These are phyloP conservation scores for Steccherinum ochraceum DNA, from an alignment of 768 basidiomycete species.

Conservation along the genomic window DNA sequence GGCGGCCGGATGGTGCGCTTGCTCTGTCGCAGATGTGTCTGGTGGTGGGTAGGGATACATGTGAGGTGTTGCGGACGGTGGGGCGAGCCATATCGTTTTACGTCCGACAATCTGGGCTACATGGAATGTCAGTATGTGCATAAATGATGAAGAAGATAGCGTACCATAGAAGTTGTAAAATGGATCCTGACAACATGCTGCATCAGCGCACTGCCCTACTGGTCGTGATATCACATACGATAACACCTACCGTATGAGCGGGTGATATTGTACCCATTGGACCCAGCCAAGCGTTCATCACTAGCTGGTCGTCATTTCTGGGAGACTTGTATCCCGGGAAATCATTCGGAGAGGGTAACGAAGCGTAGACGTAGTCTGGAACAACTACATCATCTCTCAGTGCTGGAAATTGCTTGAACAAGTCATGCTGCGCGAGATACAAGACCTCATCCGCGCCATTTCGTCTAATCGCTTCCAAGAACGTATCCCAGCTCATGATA, in stretches of 20 bases:
- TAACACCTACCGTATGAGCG: constrained; percentile 72
- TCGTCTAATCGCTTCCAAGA: constrained; percentile 37
- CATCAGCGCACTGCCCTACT: too few relatives aligned
- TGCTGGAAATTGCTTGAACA: constrained; percentile 78
- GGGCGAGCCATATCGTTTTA: constrained; percentile 91
- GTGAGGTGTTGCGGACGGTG: constrained; percentile 44
- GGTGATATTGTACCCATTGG: constrained; percentile 77
- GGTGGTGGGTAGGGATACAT: constrained; percentile 55
- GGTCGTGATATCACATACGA: constrained; percentile 6
- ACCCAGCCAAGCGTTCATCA: constrained; percentile 80
- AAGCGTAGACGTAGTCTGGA: constrained; percentile 88
- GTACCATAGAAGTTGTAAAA: constrained; percentile 88
- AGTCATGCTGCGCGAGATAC: constrained; percentile 90
- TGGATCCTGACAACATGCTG: constrained; percentile 79
- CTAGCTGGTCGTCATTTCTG: constrained; percentile 52
- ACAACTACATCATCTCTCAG: constrained; percentile 68
- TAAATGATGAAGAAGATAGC: constrained; percentile 8
- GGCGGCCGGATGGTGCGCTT: constrained; percentile 29
- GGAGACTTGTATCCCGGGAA: constrained; percentile 58
- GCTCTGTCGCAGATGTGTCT: constrained; percentile 7
- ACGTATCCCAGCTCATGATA: constrained; percentile 72
- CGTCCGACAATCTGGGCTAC: constrained; percentile 82
- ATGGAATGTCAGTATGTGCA: not conserved
- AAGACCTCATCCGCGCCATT: constrained; percentile 29
- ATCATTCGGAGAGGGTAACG: constrained; percentile 35